Conservation (phyloP, 352 stramenopile species). For the Pythium rishiriense region DNA sequence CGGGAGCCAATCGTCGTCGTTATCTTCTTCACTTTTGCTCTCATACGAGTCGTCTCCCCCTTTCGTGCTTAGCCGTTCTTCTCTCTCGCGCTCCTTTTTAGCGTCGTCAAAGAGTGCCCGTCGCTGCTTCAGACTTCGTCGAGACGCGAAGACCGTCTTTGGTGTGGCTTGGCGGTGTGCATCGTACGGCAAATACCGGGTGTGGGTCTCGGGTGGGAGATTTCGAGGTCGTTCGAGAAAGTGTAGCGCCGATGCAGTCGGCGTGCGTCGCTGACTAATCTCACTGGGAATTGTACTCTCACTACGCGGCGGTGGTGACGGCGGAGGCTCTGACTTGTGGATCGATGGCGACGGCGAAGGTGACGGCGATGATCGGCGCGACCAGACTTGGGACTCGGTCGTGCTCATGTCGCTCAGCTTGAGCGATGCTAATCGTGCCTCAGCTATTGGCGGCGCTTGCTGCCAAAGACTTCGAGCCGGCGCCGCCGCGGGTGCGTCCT, state of each 20-base stretch:
- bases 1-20: not conserved
- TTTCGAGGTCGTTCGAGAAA: too few relatives aligned
- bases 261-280: not conserved
- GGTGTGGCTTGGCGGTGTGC: not conserved
- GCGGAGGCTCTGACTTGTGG: not conserved
- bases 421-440: not conserved
- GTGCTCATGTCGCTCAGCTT: slow-evolving; percentile 7
- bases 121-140: not conserved
- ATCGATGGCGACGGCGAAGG: not conserved
- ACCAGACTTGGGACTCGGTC: slow-evolving; percentile 5
- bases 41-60: not conserved
- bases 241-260: too few relatives aligned
- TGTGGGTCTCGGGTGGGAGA: not conserved
- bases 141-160: not conserved
- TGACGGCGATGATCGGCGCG: not conserved
- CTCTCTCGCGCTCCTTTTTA: not conserved
- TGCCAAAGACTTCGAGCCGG: not conserved
- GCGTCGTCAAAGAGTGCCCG: too few relatives aligned
- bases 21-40: not conserved
- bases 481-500: not conserved
- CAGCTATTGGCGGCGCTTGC: not conserved
- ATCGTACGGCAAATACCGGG: not conserved
- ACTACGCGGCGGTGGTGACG: not conserved
- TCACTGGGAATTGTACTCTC: not conserved
- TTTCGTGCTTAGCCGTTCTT: not conserved